These are phyloP conservation scores for Kockiozyma suomiensis DNA, from an alignment of 805 yeast species.

Conservation along the genomic window DNA sequence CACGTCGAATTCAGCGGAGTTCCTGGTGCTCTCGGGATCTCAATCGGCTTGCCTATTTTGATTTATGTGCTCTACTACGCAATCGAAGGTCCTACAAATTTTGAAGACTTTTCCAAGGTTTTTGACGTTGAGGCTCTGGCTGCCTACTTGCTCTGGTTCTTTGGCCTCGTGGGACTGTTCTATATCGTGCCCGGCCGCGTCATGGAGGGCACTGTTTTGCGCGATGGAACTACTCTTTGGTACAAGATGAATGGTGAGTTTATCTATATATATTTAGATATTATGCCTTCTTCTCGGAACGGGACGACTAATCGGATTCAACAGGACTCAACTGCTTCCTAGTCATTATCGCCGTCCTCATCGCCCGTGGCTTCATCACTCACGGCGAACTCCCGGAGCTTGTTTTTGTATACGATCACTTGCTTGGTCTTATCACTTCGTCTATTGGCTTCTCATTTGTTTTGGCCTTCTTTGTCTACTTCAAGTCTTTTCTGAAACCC, in stretches of 20 bases:
- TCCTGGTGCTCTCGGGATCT: constrained; percentile 68
- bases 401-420: constrained; percentile 69
- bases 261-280: neutral
- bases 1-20: constrained; percentile 78
- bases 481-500: constrained; percentile 61
- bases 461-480: constrained; percentile 66
- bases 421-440: constrained; percentile 63
- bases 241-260: constrained; percentile 81
- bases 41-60: constrained; percentile 67
- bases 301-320: neutral
- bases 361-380: constrained; percentile 56
- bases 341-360: constrained; percentile 47
- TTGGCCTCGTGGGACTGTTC: constrained; percentile 64
- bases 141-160: constrained; percentile 74
- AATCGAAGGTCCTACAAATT: constrained; percentile 54
- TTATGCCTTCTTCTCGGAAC: neutral
- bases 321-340: constrained; percentile 47
- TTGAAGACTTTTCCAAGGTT: constrained; percentile 20
- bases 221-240: constrained; percentile 71
- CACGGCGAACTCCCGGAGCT: constrained; percentile 58
- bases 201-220: constrained; percentile 64
- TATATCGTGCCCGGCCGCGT: constrained; percentile 64
- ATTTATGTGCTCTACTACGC: constrained; percentile 61
- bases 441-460: constrained; percentile 65
- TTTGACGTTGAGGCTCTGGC: constrained; percentile 50